Percentiles rank a stretch among this genome's conserved stretches.
Conservation (phyloP, 1,284 basidiomycete species). For the Paramarasmius palmivorus region DNA sequence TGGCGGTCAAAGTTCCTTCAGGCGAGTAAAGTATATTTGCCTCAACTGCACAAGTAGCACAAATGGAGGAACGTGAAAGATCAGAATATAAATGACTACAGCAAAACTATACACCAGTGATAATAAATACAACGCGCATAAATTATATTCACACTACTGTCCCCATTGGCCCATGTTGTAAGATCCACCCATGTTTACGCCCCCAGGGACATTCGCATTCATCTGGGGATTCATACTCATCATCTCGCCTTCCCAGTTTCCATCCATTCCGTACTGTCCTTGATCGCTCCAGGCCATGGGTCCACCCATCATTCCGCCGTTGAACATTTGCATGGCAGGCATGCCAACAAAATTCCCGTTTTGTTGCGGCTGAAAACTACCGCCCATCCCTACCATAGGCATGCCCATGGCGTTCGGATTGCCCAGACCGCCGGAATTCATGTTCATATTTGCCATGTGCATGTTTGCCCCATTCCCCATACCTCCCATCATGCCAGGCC, state of each 20-base stretch:
- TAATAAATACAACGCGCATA: too few species aligned
- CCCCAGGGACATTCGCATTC: constrained; percentile 24
- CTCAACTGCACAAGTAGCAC: too few species aligned
- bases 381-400: constrained; percentile 1
- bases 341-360: constrained; percentile 4
- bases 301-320: constrained; percentile 2
- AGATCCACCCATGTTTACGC: constrained; percentile 17
- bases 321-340: constrained; percentile 11
- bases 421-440: constrained; percentile 24
- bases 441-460: constrained; percentile 32
- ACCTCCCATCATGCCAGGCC: constrained; percentile 13
- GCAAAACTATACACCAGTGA: too few species aligned
- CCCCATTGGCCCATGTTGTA: constrained; percentile 22
- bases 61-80: too few species aligned
- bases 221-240: constrained; percentile 25
- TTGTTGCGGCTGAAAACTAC: constrained; percentile 7
- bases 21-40: too few species aligned
- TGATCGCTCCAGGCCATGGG: constrained; percentile 34
- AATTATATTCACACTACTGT: background rate
- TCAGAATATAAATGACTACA: too few species aligned
- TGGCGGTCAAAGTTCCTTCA: too few species aligned
- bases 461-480: constrained; percentile 25
- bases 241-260: constrained; percentile 34
- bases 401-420: constrained; percentile 22
- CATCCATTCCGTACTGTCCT: constrained; percentile 33